Evolutionary conservation across 805 yeast genomes (phyloP).

Genomic region (Candida ascalaphidarum): DNA sequence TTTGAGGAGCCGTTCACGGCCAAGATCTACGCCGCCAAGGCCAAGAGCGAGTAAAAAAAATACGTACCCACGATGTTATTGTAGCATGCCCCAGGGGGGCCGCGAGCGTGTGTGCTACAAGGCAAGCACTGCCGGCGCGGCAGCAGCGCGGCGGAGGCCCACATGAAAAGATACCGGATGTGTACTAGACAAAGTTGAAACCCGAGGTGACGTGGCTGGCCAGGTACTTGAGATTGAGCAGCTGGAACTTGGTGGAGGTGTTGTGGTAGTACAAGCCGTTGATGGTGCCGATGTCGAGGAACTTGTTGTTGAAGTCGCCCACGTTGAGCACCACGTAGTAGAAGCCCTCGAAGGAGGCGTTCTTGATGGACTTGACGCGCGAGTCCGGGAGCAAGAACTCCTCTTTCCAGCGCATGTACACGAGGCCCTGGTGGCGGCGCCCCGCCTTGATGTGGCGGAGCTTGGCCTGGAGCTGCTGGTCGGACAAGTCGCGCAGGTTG

Average conservation of each 20-base stretch:
- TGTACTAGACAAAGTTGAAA: too few species aligned
- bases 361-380: slow-evolving; percentile 46
- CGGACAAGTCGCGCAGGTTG: slow-evolving; percentile 36
- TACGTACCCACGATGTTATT: too few species aligned
- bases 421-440: slow-evolving; percentile 19
- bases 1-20: slow-evolving; percentile 98
- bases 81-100: too few species aligned
- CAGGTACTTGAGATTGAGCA: slow-evolving; percentile 53
- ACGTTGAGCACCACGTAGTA: slow-evolving; percentile 83
- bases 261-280: slow-evolving; percentile 79
- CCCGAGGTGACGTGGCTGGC: slow-evolving; percentile 35
- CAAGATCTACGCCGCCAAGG: slow-evolving; percentile 75
- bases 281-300: slow-evolving; percentile 51
- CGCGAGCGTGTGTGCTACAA: too few species aligned
- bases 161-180: too few species aligned
- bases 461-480: slow-evolving; percentile 14
- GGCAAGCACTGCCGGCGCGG: too few species aligned
- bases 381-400: slow-evolving; percentile 79
- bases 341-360: slow-evolving; percentile 88
- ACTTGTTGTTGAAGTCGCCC: slow-evolving; percentile 10
- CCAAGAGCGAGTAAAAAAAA: slow-evolving; percentile 34
- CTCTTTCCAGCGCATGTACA: slow-evolving; percentile 96
- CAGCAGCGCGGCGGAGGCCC: too few species aligned
- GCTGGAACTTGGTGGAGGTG: slow-evolving; percentile 73
- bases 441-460: slow-evolving; percentile 23